Conservation (phyloP, 1,139 yeast genomes). For the Entelexis sorbosivorans region DNA sequence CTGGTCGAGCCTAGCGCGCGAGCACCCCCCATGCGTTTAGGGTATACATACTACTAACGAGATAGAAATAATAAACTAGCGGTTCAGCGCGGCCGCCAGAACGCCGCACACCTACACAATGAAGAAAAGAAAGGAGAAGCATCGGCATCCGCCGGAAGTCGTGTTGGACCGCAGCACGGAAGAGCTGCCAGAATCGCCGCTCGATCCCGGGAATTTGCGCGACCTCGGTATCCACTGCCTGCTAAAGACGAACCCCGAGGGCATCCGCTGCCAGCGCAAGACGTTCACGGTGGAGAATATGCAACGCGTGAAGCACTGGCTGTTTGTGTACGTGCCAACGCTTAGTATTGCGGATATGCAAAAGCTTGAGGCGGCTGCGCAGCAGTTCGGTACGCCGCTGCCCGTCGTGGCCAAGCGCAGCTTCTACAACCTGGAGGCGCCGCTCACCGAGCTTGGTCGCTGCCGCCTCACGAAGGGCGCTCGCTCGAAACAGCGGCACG, state of each 20-base stretch:
- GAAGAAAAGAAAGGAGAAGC: background rate
- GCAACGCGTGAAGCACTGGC: conserved; percentile 7
- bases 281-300: conserved; percentile 1
- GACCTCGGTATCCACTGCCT: conserved; percentile 7
- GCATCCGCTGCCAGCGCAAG: background rate
- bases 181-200: background rate
- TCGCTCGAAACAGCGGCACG: background rate
- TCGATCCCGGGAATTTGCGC: background rate
- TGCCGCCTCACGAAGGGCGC: background rate
- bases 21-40: too few relatives aligned
- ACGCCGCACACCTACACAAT: too few relatives aligned
- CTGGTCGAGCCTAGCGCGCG: too few relatives aligned
- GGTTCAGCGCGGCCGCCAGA: too few relatives aligned
- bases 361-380: background rate
- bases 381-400: background rate
- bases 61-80: too few relatives aligned
- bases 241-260: background rate
- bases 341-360: background rate
- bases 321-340: conserved; percentile 9
- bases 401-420: background rate
- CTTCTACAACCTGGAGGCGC: background rate
- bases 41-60: too few relatives aligned
- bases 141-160: background rate
- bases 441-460: conserved; percentile 3
- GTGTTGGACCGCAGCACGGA: background rate